These are phyloP conservation scores for Neofusicoccum ribis DNA, from an alignment of 2,329 filamentous ascomycete species.

Conservation along the genomic window DNA sequence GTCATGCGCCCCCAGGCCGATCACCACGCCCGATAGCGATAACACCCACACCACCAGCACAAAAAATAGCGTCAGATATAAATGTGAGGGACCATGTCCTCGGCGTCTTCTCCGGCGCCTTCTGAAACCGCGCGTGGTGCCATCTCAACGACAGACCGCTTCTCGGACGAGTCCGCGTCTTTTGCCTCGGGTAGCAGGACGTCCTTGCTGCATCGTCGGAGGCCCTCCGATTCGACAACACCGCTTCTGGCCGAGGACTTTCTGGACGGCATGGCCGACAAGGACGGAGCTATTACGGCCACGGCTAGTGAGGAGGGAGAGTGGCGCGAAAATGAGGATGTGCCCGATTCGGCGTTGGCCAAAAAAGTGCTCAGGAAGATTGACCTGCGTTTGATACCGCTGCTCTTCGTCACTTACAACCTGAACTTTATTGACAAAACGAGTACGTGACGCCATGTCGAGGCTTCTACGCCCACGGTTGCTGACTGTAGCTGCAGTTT, in stretches of 20 bases:
- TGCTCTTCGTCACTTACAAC: conserved; percentile 60
- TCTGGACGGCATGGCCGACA: conserved; percentile 1
- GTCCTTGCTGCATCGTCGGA: background rate
- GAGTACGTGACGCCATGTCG: background rate
- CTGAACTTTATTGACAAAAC: conserved; percentile 65
- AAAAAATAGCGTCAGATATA: background rate
- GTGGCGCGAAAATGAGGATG: background rate
- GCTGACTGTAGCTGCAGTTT: background rate
- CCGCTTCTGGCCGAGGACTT: background rate
- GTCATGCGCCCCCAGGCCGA: conserved; percentile 5
- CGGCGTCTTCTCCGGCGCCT: background rate
- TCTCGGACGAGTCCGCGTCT: background rate
- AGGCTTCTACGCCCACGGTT: too few relatives aligned
- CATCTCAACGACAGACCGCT: too few relatives aligned
- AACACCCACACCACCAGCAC: background rate
- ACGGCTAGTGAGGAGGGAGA: background rate
- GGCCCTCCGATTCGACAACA: background rate
- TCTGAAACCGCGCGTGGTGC: too few relatives aligned
- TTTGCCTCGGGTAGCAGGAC: background rate
- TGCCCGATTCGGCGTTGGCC: conserved; percentile 28
- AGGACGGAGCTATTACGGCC: background rate
- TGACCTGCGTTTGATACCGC: conserved; percentile 55
- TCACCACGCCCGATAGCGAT: conserved; percentile 2
- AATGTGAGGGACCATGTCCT: background rate
- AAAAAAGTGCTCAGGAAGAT: conserved; percentile 55